Evolutionary conservation across 2,329 filamentous ascomycete species (phyloP).

Genomic region (Penicillium sp.): DNA sequence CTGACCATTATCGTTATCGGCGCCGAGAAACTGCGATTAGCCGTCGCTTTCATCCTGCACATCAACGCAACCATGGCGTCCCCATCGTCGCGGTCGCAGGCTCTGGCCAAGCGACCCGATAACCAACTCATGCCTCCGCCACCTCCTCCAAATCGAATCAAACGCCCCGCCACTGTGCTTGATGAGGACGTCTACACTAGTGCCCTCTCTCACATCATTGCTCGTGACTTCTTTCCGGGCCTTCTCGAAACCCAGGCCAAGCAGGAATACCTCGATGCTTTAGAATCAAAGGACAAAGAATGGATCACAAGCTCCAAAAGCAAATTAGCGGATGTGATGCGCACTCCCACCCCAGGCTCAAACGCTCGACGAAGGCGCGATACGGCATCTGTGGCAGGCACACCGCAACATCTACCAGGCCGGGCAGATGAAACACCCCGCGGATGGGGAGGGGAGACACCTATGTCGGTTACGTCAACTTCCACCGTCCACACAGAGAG

Average conservation of each 20-base stretch:
- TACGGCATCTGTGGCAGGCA: conserved; percentile 29
- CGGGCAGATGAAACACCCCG: conserved; percentile 29
- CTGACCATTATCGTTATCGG: conserved; percentile 21
- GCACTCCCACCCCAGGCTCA: conserved; percentile 69
- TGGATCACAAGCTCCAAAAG: conserved; percentile 84
- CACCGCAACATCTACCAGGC: conserved; percentile 56
- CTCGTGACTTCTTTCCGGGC: conserved; percentile 93
- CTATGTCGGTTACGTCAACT: conserved; percentile 55
- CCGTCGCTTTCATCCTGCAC: conserved; percentile 5
- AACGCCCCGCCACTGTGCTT: conserved; percentile 80
- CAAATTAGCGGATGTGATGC: conserved; percentile 71
- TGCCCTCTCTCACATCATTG: conserved; percentile 88
- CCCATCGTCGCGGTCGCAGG: conserved; percentile 29
- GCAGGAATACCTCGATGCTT: conserved; percentile 85
- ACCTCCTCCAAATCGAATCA: conserved; percentile 80
- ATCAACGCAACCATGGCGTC: conserved; percentile 26
- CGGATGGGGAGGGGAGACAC: conserved; percentile 70
- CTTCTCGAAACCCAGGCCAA: conserved; percentile 81
- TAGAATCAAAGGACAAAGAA: conserved; percentile 76
- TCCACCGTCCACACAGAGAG: conserved; percentile 28
- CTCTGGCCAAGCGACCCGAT: conserved; percentile 38
- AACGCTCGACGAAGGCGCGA: conserved; percentile 17
- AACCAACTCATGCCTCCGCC: conserved; percentile 81
- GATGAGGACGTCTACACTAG: conserved; percentile 94
- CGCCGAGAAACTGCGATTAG: conserved; percentile 4